Evolutionary conservation across 2,329 filamentous ascomycete genomes (phyloP).

Genomic region (Dactylella cylindrospora): DNA sequence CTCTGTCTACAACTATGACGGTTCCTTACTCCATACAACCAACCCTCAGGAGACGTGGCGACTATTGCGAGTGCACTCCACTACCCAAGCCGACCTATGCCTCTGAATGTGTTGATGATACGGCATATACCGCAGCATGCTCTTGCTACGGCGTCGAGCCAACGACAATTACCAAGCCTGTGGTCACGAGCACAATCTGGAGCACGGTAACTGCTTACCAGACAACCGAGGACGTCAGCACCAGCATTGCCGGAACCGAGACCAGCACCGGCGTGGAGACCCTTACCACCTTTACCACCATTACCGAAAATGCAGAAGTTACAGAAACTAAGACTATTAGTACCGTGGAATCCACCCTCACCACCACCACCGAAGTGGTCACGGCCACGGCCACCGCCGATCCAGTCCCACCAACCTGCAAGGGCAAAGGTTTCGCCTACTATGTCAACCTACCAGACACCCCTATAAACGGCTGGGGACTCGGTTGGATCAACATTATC

Average conservation of each 20-base stretch:
- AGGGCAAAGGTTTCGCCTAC: constrained; percentile 15
- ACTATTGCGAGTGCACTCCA: neutral
- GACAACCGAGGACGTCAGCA: neutral
- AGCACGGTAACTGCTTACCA: constrained; percentile 13
- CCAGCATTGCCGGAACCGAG: neutral
- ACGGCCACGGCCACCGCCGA: constrained; percentile 17
- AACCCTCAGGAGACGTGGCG: neutral
- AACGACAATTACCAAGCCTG: constrained; percentile 24
- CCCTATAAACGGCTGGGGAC: neutral
- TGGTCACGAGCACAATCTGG: constrained; percentile 14
- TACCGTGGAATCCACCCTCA: neutral
- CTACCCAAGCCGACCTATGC: constrained; percentile 29
- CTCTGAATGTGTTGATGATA: constrained; percentile 12
- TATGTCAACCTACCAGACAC: neutral
- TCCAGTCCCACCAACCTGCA: constrained; percentile 12
- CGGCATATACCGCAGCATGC: constrained; percentile 26
- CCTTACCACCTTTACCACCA: constrained; percentile 15
- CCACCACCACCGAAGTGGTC: constrained; percentile 6
- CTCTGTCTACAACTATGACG: constrained; percentile 3
- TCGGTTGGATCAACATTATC: constrained; percentile 30
- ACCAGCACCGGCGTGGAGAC: constrained; percentile 6
- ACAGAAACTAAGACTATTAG: constrained; percentile 12
- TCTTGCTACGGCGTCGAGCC: constrained; percentile 36
- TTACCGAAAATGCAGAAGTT: constrained; percentile 20
- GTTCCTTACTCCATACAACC: constrained; percentile 3